Percentiles rank a stretch among this genome's conserved stretches.
phyloP scores from a whole-genome alignment of 257 asterid genomes.

The Eucommia ulmoides region DNA sequence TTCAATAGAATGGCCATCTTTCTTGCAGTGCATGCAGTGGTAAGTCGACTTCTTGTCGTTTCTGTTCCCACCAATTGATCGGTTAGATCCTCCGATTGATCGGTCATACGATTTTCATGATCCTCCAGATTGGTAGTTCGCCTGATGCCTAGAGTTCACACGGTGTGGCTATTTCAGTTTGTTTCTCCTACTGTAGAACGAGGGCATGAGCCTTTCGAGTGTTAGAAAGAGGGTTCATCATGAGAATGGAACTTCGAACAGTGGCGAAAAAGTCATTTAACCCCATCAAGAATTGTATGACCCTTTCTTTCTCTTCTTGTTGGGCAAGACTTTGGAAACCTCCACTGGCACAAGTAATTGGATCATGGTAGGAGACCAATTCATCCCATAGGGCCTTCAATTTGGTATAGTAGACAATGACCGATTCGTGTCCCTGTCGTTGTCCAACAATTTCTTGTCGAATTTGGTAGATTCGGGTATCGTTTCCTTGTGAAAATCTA shows the following conservation, averaged over 20 bases:
- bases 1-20: not conserved
- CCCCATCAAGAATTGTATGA: constrained; percentile 5
- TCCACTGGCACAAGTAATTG: not conserved
- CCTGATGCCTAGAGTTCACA: not conserved
- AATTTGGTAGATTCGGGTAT: not conserved
- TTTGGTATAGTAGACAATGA: no score
- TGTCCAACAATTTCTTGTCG: not conserved
- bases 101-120: not conserved
- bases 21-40: not conserved
- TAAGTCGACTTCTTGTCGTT: not conserved
- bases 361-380: not conserved
- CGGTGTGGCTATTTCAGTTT: not conserved
- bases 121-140: not conserved
- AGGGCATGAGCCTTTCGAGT: not conserved
- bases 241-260: not conserved
- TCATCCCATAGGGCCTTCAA: not conserved
- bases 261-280: not conserved
- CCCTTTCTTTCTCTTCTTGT: not conserved
- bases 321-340: not conserved
- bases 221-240: not conserved
- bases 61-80: not conserved
- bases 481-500: not conserved
- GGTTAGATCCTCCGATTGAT: no score
- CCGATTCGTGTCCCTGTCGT: not conserved
- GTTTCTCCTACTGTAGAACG: not conserved